A percentile compares a stretch with the other conserved stretches of the same genome.
Conservation (phyloP, 2,329 filamentous ascomycete species). For the Blastomyces parvus region DNA sequence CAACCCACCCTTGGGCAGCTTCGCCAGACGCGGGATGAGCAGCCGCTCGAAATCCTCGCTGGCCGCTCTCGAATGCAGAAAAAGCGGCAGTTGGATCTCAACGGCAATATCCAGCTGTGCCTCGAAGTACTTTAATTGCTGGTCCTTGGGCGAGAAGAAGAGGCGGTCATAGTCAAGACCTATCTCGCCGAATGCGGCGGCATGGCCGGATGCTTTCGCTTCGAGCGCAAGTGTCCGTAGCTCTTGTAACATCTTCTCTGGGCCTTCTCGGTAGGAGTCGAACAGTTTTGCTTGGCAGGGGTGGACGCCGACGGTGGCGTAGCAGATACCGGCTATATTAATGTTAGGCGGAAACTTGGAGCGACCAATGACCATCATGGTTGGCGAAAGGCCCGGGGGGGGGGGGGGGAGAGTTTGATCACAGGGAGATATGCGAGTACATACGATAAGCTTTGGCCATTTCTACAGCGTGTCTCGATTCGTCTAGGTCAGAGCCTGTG, state of each 20-base stretch:
- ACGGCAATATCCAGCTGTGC: constrained; percentile 71
- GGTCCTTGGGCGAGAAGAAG: constrained; percentile 65
- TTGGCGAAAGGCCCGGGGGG: too few relatives aligned
- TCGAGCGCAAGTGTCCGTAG: constrained; percentile 57
- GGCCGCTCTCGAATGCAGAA: constrained; percentile 83
- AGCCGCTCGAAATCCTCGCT: constrained; percentile 72
- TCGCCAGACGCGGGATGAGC: constrained; percentile 54
- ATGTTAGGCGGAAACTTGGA: background rate
- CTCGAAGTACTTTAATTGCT: constrained; percentile 77
- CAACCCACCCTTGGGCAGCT: constrained; percentile 64
- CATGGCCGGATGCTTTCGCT: constrained; percentile 49
- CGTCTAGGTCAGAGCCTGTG: constrained; percentile 77
- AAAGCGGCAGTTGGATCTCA: constrained; percentile 70
- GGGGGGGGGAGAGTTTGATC: background rate
- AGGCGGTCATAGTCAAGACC: constrained; percentile 93
- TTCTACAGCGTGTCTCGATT: constrained; percentile 63
- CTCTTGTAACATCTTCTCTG: constrained; percentile 41
- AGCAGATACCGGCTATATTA: constrained; percentile 62
- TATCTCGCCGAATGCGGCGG: constrained; percentile 83
- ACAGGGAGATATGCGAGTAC: constrained; percentile 23
- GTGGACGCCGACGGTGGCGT: constrained; percentile 86
- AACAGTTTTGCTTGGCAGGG: constrained; percentile 81
- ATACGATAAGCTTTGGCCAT: constrained; percentile 65
- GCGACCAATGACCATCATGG: background rate
- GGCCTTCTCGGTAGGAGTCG: constrained; percentile 45